phyloP scores from a whole-genome alignment of 805 yeast genomes.

The Candida berthetii region DNA sequence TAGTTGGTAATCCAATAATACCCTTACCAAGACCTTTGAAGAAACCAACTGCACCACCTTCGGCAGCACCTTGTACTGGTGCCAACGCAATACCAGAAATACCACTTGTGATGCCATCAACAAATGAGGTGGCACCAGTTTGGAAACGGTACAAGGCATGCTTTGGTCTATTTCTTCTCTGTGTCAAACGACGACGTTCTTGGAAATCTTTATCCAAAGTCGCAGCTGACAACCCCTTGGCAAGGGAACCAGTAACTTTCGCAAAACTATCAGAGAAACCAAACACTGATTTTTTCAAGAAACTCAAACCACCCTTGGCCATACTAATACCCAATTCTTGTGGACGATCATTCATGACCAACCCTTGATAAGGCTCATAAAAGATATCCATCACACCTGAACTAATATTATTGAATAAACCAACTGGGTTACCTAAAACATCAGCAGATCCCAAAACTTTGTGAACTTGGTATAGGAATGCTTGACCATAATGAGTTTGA shows the following conservation, averaged over 20 bases:
- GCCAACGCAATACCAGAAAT: conserved; percentile 85
- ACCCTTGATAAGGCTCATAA: conserved; percentile 96
- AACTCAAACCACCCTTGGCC: conserved; percentile 94
- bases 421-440: conserved; percentile 95
- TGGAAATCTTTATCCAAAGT: conserved; percentile 86
- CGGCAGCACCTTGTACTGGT: conserved; percentile 85
- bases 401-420: conserved; percentile 84
- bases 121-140: conserved; percentile 82
- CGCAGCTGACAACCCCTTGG: conserved; percentile 88
- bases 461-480: conserved; percentile 86
- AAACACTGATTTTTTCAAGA: conserved; percentile 89
- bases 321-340: conserved; percentile 92
- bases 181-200: conserved; percentile 67
- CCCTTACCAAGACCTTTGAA: conserved; percentile 94
- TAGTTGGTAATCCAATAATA: conserved; percentile 91
- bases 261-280: conserved; percentile 93
- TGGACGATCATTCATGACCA: conserved; percentile 89
- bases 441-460: conserved; percentile 95
- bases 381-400: conserved; percentile 96
- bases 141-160: conserved; percentile 84
- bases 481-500: conserved; percentile 84
- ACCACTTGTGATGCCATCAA: conserved; percentile 84
- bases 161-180: conserved; percentile 71
- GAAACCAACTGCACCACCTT: conserved; percentile 88
- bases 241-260: conserved; percentile 87